These are phyloP conservation scores for Neonothopanus nambi DNA, from an alignment of 1,284 basidiomycete species.

Conservation along the genomic window DNA sequence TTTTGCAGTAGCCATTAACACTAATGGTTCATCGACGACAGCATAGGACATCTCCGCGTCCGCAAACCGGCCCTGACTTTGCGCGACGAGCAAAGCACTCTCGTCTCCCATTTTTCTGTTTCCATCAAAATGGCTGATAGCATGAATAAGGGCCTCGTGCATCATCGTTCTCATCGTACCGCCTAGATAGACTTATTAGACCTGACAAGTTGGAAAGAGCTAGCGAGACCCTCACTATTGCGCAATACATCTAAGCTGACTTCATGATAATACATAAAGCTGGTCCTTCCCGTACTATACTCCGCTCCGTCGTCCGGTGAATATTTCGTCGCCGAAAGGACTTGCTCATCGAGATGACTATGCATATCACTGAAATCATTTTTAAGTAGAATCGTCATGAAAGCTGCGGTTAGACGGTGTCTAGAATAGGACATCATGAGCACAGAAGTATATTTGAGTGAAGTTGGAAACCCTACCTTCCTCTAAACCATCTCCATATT, in stretches of 20 bases:
- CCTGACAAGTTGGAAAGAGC: no score
- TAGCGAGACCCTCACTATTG: not conserved
- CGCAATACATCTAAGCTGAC: not conserved
- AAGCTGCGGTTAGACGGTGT: slow-evolving; percentile 8
- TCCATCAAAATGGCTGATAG: not conserved
- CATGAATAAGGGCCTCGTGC: not conserved
- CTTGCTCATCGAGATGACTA: not conserved
- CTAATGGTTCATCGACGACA: slow-evolving; percentile 4
- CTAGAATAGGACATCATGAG: slow-evolving; percentile 3
- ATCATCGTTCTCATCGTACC: not conserved
- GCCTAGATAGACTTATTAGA: not conserved
- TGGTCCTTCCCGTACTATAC: not conserved
- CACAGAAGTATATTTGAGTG: not conserved
- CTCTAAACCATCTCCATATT: slow-evolving; percentile 15
- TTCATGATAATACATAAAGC: not conserved
- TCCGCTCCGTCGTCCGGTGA: not conserved
- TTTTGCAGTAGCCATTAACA: not conserved
- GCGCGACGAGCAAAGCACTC: not conserved
- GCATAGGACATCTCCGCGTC: not conserved
- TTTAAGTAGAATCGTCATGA: not conserved
- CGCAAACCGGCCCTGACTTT: not conserved
- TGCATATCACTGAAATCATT: slow-evolving; percentile 1
- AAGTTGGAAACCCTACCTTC: slow-evolving; percentile 8
- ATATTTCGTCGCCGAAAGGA: not conserved
- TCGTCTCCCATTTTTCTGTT: not conserved